Conservation (phyloP, 2,329 filamentous ascomycete species). For the Sphaerulina populicola region DNA sequence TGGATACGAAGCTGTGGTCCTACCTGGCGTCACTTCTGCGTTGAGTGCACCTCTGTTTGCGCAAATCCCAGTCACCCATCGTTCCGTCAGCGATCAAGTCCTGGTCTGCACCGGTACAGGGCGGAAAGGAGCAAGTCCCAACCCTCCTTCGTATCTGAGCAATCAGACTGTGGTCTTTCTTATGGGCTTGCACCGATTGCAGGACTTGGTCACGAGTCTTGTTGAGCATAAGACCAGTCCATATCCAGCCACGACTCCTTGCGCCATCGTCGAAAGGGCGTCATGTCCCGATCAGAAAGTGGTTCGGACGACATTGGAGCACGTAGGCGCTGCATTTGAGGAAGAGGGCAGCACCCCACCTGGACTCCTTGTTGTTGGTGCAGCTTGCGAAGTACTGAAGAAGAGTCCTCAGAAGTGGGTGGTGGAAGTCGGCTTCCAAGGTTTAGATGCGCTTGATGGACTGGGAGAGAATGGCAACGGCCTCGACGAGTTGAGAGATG, state of each 20-base stretch:
- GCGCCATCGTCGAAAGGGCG: slow-evolving; percentile 85
- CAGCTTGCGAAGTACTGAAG: slow-evolving; percentile 70
- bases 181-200: slow-evolving; percentile 86
- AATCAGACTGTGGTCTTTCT: slow-evolving; percentile 83
- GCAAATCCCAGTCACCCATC: slow-evolving; percentile 76
- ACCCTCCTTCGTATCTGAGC: slow-evolving; percentile 68
- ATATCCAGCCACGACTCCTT: slow-evolving; percentile 63
- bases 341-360: slow-evolving; percentile 83
- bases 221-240: slow-evolving; percentile 37
- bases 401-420: slow-evolving; percentile 60
- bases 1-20: slow-evolving; percentile 59
- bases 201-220: slow-evolving; percentile 63
- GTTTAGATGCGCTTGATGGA: slow-evolving; percentile 50
- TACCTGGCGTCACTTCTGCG: slow-evolving; percentile 86
- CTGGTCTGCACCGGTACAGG: slow-evolving; percentile 95
- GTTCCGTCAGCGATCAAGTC: slow-evolving; percentile 83
- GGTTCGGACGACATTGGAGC: slow-evolving; percentile 73
- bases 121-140: slow-evolving; percentile 72
- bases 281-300: slow-evolving; percentile 92
- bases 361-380: slow-evolving; percentile 76
- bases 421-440: slow-evolving; percentile 79
- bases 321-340: slow-evolving; percentile 75
- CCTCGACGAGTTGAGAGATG: slow-evolving; percentile 28
- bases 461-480: slow-evolving; percentile 26
- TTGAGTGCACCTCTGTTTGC: slow-evolving; percentile 83